These are phyloP conservation scores for Debaryomyces fabryi DNA, from an alignment of 1,139 yeast species.

Conservation along the genomic window DNA sequence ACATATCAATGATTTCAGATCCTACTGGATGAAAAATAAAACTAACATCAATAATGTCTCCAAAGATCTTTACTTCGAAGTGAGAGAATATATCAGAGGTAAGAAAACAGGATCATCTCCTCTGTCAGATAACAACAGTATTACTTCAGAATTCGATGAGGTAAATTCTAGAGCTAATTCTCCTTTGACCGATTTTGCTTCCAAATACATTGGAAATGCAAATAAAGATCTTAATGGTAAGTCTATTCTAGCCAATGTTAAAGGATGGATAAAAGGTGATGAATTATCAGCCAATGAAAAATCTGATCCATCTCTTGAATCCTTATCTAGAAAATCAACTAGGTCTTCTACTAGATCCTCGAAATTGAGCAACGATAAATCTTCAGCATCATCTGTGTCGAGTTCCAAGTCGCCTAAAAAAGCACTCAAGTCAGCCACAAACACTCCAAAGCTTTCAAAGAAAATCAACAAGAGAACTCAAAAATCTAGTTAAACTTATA, in stretches of 20 bases:
- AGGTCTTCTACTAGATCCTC: slow-evolving; percentile 9
- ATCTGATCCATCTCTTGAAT: slow-evolving; percentile 3
- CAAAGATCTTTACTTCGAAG: slow-evolving; percentile 80
- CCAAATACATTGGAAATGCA: slow-evolving; percentile 59
- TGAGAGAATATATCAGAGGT: slow-evolving; percentile 68
- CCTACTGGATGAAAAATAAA: slow-evolving; percentile 77
- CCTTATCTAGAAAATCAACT: slow-evolving; percentile 6
- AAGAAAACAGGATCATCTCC: slow-evolving; percentile 46
- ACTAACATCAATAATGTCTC: slow-evolving; percentile 73
- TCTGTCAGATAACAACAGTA: slow-evolving; percentile 28
- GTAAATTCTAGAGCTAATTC: slow-evolving; percentile 36
- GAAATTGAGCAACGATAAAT: slow-evolving; percentile 5
- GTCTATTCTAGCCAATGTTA: slow-evolving; percentile 62
- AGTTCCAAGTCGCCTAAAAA: slow-evolving; percentile 13
- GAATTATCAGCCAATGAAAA: slow-evolving; percentile 17
- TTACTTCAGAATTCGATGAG: slow-evolving; percentile 36
- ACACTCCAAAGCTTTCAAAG: slow-evolving; percentile 16
- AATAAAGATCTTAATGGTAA: slow-evolving; percentile 46
- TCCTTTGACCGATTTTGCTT: slow-evolving; percentile 64
- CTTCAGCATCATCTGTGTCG: slow-evolving; percentile 6
- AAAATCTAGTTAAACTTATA: slow-evolving; percentile 4
- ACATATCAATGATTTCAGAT: slow-evolving; percentile 84
- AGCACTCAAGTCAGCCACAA: slow-evolving; percentile 5
- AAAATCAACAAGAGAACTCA: slow-evolving; percentile 19
- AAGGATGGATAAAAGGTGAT: slow-evolving; percentile 63